A percentile compares a stretch with the other conserved stretches of the same genome.
Conservation (phyloP, 176 grass and related monocot genomes). For the Pharus latifolius region DNA sequence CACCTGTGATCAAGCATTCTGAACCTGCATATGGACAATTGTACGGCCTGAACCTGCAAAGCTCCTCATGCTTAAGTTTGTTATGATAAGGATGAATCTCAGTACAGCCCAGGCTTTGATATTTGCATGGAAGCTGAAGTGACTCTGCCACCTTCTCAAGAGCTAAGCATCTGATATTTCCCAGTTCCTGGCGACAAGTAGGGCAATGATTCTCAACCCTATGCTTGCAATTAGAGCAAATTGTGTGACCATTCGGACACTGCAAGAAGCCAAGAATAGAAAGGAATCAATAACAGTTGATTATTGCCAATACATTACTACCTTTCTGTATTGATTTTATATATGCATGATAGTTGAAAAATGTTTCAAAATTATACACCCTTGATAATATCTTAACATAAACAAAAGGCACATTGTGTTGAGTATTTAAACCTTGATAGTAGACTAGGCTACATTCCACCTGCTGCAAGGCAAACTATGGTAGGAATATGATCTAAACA, state of each 20-base stretch:
- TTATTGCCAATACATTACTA: neutral
- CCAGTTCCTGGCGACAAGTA: constrained; percentile 77
- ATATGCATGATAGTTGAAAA: neutral
- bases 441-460: too few species aligned
- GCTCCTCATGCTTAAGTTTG: constrained; percentile 67
- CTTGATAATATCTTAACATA: too few species aligned
- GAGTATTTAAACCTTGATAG: too few species aligned
- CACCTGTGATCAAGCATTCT: constrained; percentile 60
- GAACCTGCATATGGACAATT: constrained; percentile 72
- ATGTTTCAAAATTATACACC: neutral
- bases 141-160: constrained; percentile 82
- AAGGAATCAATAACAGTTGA: neutral
- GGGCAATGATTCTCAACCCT: constrained; percentile 81
- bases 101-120: constrained; percentile 53
- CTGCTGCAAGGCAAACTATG: too few species aligned
- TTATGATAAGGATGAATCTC: constrained; percentile 67
- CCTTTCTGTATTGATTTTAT: neutral
- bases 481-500: too few species aligned
- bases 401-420: too few species aligned
- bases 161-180: constrained; percentile 78
- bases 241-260: constrained; percentile 84
- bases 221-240: constrained; percentile 79
- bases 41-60: constrained; percentile 78
- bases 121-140: constrained; percentile 66
- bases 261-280: constrained; percentile 38